phyloP scores from a whole-genome alignment of 768 basidiomycete genomes.

The Lactarius quietus region DNA sequence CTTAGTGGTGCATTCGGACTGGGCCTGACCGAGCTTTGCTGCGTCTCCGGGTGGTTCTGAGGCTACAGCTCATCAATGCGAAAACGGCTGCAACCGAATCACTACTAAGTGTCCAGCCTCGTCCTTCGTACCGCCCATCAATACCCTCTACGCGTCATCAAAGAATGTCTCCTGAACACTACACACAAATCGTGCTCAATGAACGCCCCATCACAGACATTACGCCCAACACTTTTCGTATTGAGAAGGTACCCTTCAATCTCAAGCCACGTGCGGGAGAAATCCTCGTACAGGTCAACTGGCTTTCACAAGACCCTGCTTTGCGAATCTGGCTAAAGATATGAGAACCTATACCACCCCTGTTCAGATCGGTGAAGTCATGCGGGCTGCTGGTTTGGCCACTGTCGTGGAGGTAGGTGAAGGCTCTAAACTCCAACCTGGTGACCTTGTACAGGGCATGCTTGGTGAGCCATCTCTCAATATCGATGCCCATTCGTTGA shows the following conservation, averaged over 20 bases:
- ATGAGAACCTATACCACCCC: constrained; percentile 59
- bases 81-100: no score
- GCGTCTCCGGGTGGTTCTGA: no score
- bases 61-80: no score
- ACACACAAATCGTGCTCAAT: constrained; percentile 70
- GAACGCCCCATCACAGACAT: constrained; percentile 69
- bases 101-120: no score
- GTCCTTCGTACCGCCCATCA: no score
- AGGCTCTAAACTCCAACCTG: constrained; percentile 52
- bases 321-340: constrained; percentile 83
- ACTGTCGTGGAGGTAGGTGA: constrained; percentile 57
- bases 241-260: constrained; percentile 49
- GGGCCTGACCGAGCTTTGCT: no score
- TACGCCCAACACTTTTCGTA: constrained; percentile 69
- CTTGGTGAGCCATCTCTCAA: constrained; percentile 50
- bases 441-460: constrained; percentile 63
- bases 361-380: constrained; percentile 45
- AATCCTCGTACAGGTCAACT: constrained; percentile 72
- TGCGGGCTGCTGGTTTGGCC: constrained; percentile 68
- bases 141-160: no score
- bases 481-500: background rate
- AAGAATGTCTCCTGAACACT: constrained; percentile 30
- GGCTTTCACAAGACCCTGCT: constrained; percentile 81
- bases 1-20: no score
- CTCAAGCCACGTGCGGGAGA: constrained; percentile 51